Base-by-base conservation (phyloP, 139 green algal genomes). In the Monoraphidium neglectum region DNA sequence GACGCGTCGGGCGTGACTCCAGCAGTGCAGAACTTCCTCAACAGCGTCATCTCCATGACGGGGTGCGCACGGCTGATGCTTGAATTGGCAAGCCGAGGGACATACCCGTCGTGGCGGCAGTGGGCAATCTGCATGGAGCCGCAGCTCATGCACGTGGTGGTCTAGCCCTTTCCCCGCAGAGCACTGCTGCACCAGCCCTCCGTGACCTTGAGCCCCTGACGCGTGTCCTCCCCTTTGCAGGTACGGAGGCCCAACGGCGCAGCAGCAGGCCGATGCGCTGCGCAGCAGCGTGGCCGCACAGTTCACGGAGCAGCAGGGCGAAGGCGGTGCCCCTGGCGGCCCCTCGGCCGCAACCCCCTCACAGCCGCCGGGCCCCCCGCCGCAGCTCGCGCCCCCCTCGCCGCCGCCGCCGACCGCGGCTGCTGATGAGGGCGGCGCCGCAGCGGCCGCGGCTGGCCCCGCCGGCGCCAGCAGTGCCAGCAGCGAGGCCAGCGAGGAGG, bases 1-100 rank as follows among this genome's bases (percentile, higher is more conserved):
- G 65, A 72, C 28, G 68, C 68, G 21, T 38, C 35, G 2, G 59
- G 71, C n/a, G 59, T 84, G 28, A 78, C 76, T 47, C 54, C 69
- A 46, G 75, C 62, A 0, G 43, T 51, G 43, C 91, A 97, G 83
- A 81, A 83, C 30, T 98, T 98, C 77, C 81, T 98, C 35, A 95
- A 95, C 74, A 96, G 97, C 71, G 93, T 94, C 15, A 67, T 51
- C 69, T 56, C 2, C 51, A 2, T 51, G 8, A 51, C 43, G 8
- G 43, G 43, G 43, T 51, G 43, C 8, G 43, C 43, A 12, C 8
- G 43, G 43, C 8, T 51, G 8, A 12, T 8, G 43, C n/a, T n/a
- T n/a, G n/a, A n/a, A n/a, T n/a, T n/a, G n/a, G n/a, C n/a, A n/a
- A n/a, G n/a, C n/a, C n/a, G n/a, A n/a, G n/a, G n/a, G n/a, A n/a